These are phyloP conservation scores for Dentipellis sp. DNA, from an alignment of 768 basidiomycete genomes.

Conservation along the genomic window DNA sequence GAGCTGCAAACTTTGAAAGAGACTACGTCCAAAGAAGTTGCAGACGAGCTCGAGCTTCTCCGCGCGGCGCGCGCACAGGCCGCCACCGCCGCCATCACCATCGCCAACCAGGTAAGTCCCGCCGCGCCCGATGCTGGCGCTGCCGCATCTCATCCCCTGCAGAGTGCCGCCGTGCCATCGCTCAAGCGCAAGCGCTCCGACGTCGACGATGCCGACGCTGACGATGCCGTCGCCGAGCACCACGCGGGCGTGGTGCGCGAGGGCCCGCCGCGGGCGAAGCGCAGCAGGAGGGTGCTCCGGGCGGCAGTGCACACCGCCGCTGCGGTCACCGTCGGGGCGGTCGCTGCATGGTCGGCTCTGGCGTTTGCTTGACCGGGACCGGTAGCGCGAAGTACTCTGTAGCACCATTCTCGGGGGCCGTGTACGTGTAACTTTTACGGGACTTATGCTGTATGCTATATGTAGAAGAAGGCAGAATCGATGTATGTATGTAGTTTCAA, in stretches of 20 bases:
- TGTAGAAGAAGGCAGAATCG: not conserved
- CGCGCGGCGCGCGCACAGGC: constrained; percentile 17
- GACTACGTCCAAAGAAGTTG: not conserved
- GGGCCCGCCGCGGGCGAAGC: constrained; percentile 16
- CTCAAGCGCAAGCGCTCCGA: constrained; percentile 59
- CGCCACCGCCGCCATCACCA: constrained; percentile 21
- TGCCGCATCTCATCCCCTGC: constrained; percentile 17
- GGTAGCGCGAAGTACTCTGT: not conserved
- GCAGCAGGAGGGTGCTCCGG: constrained; percentile 31
- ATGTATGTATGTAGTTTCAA: not conserved
- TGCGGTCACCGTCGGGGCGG: constrained; percentile 56
- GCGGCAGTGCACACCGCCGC: constrained; percentile 50
- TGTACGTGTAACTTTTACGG: not conserved
- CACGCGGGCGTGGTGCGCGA: constrained; percentile 6
- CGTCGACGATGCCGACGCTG: constrained; percentile 5
- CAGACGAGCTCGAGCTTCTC: constrained; percentile 22
- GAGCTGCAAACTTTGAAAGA: constrained; percentile 38
- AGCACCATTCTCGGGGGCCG: not conserved
- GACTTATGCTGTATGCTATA: not conserved
- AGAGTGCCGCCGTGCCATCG: constrained; percentile 21
- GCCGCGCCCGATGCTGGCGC: constrained; percentile 9
- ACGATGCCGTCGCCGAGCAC: constrained; percentile 4
- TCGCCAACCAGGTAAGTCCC: constrained; percentile 9
- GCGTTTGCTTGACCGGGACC: constrained; percentile 41
- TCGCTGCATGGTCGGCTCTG: constrained; percentile 64